Conservation (phyloP, 139 green algal species). For the Closterium sp. region DNA sequence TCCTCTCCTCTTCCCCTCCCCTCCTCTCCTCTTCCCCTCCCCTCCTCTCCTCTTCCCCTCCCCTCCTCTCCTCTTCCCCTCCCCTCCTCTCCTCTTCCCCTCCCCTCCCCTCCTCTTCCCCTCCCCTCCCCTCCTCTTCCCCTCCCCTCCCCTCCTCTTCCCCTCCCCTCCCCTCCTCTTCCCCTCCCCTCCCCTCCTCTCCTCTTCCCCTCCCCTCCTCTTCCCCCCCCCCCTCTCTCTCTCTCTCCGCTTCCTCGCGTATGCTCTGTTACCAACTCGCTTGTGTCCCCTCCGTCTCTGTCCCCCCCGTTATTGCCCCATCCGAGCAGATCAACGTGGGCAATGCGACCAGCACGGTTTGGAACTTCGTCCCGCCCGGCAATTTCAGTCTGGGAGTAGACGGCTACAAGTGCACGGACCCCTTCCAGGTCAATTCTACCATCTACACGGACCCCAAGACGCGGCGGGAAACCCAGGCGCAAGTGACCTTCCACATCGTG, state of each 20-base stretch:
- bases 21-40: too few relatives aligned
- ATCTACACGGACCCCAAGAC: not conserved
- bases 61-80: too few relatives aligned
- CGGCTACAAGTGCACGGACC: not conserved
- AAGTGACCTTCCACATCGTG: not conserved
- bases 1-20: too few relatives aligned
- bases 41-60: not conserved
- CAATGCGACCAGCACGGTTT: not conserved
- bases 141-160: too few relatives aligned
- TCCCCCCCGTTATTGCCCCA: not conserved
- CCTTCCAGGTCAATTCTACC: not conserved
- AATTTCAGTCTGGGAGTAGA: not conserved
- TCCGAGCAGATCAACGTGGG: not conserved
- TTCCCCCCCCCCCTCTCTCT: too few relatives aligned
- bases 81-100: not conserved
- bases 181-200: too few relatives aligned
- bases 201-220: too few relatives aligned
- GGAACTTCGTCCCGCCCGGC: not conserved
- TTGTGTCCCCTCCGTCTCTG: not conserved
- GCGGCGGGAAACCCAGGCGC: not conserved
- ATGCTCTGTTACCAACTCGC: too few relatives aligned
- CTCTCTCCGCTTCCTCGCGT: too few relatives aligned
- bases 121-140: too few relatives aligned
- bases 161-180: too few relatives aligned
- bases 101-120: too few relatives aligned